Percentiles rank a stretch among this genome's conserved stretches.
Evolutionary conservation across 169 alveolate species (phyloP).

Genomic region (Plasmodium falciparum): DNA sequence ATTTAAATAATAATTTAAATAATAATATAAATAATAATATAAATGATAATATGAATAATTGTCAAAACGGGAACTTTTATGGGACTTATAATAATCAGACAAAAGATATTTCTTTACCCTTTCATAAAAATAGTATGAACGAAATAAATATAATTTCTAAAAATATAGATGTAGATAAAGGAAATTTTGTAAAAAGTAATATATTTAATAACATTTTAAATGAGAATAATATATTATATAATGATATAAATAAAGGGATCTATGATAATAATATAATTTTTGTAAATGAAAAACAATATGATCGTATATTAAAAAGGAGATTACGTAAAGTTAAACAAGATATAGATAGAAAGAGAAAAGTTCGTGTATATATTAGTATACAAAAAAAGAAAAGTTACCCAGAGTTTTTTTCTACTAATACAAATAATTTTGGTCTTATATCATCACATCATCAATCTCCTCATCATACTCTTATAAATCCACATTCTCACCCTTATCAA

Average conservation of each 20-base stretch:
- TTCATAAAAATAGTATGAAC: background rate
- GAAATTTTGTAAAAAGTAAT: background rate
- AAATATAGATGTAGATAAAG: background rate
- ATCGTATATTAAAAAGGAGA: slow-evolving; percentile 51
- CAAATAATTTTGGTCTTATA: background rate
- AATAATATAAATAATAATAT: too few relatives aligned
- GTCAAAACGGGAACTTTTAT: too few relatives aligned
- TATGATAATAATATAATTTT: slow-evolving; percentile 30
- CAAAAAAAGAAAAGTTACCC: slow-evolving; percentile 11
- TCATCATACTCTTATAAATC: background rate
- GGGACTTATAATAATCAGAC: too few relatives aligned
- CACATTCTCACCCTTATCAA: background rate
- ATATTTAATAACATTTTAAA: slow-evolving; percentile 1
- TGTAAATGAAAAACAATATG: slow-evolving; percentile 77
- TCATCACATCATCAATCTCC: background rate
- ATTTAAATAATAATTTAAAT: too few relatives aligned
- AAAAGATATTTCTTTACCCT: background rate
- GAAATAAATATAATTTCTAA: background rate
- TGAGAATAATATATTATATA: slow-evolving; percentile 4
- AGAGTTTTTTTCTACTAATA: background rate
- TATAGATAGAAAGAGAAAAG: slow-evolving; percentile 39
- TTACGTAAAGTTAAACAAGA: slow-evolving; percentile 51
- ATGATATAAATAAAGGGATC: background rate
- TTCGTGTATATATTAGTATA: slow-evolving; percentile 44
- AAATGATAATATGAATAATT: too few relatives aligned